Evolutionary conservation across 2,329 filamentous ascomycete species (phyloP), one percentile per base, ranked within the genome.

Genomic region (Ophiostoma perfectum): DNA sequence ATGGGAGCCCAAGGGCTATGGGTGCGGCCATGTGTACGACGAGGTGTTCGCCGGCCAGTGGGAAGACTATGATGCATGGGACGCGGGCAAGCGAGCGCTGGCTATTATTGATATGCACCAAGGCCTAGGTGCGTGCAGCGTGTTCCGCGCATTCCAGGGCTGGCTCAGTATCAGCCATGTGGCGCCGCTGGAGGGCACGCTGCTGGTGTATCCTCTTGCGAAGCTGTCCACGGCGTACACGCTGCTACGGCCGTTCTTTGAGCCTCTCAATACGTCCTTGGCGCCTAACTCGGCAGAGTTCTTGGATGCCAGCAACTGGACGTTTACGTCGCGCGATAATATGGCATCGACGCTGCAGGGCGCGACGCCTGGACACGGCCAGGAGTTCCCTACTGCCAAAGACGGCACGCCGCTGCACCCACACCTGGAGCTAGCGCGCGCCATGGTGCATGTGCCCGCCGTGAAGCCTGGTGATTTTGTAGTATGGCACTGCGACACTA

Each of bases 141-240:
- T 93, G 81, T 93, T 97, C 78, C 85, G 94, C 52, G 90, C 92
- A 83, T 94, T 91, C 77, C 93, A 97, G 78, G 93, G 92, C 18
- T 97, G 93, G 93, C 78, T 97, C 66, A 86, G 85, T 70, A 89
- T 97, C 83, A 92, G 89, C 69, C 79, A 81, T n/a, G 89, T 87
- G 0, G 87, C 83, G 0, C 90, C 91, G 0, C 82, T 83, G 5
- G 88, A 96, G 78, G 93, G 93, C 0, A 95, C 93, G 0, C 78
- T 97, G 66, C 82, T 91, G 60, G 90, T 97, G 1, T 93, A 93
- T 74, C 93, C 93, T 0, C 81, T 96, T 66, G 79, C 95, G 63
- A 84, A 85, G 71, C 84, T 91, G 67, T 87, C 91, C 0, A 95
- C 90, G 0, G 88, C 90, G 0, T 97, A 97, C 74, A 85, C 88